Conservation (phyloP, 805 yeast species). For the Metschnikowia santaceciliae region DNA sequence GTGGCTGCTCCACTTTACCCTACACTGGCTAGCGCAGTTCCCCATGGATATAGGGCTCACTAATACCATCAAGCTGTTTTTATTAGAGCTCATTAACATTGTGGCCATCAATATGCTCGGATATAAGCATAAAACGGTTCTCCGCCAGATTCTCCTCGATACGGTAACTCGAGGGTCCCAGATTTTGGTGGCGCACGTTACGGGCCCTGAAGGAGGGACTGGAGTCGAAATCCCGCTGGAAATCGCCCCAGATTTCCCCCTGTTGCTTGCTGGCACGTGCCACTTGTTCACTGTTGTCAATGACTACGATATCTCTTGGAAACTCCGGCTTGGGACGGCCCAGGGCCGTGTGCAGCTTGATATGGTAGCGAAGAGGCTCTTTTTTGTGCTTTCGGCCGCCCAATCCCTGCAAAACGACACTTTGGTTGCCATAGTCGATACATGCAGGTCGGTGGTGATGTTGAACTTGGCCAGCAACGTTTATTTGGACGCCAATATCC, state of each 20-base stretch:
- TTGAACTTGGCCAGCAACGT: constrained; percentile 30
- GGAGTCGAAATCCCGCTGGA: background rate
- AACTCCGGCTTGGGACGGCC: constrained; percentile 23
- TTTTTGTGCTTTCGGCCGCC: constrained; percentile 23
- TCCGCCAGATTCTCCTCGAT: constrained; percentile 18
- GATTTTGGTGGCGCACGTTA: constrained; percentile 1
- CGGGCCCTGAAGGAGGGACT: background rate
- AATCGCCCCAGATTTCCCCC: background rate
- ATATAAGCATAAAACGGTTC: constrained; percentile 21
- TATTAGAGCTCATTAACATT: constrained; percentile 30
- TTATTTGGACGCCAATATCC: constrained; percentile 20
- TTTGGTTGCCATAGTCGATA: constrained; percentile 11
- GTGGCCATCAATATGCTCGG: constrained; percentile 28
- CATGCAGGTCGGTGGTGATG: constrained; percentile 28
- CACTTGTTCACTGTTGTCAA: constrained; percentile 36
- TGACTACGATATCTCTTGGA: constrained; percentile 32
- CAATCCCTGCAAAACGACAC: background rate
- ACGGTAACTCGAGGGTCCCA: constrained; percentile 15
- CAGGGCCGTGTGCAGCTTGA: constrained; percentile 27
- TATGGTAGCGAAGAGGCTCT: constrained; percentile 26
- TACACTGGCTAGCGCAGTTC: constrained; percentile 22
- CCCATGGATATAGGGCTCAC: constrained; percentile 13
- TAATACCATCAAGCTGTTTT: constrained; percentile 28
- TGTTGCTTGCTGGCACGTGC: constrained; percentile 15
- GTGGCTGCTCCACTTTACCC: constrained; percentile 29